Percentiles rank a stretch among this genome's conserved stretches.
Evolutionary conservation across 331 rosid species (phyloP).

Genomic region (Malus hybrid): DNA sequence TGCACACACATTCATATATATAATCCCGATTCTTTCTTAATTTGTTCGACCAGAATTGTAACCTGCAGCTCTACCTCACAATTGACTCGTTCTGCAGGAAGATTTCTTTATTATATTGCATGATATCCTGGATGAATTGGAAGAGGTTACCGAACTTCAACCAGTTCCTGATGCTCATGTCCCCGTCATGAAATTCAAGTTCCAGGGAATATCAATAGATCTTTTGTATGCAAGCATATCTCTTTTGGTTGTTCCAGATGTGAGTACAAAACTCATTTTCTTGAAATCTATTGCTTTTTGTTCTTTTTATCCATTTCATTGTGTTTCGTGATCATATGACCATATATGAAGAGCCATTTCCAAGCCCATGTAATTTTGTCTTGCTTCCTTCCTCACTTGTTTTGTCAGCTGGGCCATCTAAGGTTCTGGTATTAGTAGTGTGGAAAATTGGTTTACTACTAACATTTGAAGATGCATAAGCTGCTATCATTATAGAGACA

Average conservation of each 20-base stretch:
- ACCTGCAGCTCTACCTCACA: slow-evolving; percentile 10
- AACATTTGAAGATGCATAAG: not conserved
- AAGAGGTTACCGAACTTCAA: slow-evolving; percentile 89
- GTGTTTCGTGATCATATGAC: not conserved
- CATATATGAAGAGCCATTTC: not conserved
- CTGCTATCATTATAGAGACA: not conserved
- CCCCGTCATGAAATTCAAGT: slow-evolving; percentile 96
- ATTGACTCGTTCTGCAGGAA: slow-evolving; percentile 42
- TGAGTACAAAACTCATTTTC: slow-evolving; percentile 31
- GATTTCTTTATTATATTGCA: slow-evolving; percentile 80
- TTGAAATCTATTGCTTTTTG: not conserved
- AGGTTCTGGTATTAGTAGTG: not conserved
- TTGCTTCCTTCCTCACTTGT: slow-evolving; percentile 3
- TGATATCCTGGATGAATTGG: slow-evolving; percentile 64
- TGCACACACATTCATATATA: not conserved
- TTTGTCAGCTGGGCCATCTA: not conserved
- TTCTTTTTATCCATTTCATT: not conserved
- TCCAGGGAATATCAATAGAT: slow-evolving; percentile 82
- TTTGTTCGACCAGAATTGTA: not conserved
- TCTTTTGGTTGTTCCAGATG: slow-evolving; percentile 82
- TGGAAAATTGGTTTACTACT: not conserved
- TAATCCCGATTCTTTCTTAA: slow-evolving; percentile 8
- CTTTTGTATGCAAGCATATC: slow-evolving; percentile 91
- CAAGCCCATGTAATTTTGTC: not conserved
- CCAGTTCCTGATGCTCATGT: slow-evolving; percentile 92